A percentile compares a stretch with the other conserved stretches of the same genome.
These are phyloP conservation scores for Phialocephala sp. DNA, from an alignment of 2,329 filamentous ascomycete species.

Conservation along the genomic window DNA sequence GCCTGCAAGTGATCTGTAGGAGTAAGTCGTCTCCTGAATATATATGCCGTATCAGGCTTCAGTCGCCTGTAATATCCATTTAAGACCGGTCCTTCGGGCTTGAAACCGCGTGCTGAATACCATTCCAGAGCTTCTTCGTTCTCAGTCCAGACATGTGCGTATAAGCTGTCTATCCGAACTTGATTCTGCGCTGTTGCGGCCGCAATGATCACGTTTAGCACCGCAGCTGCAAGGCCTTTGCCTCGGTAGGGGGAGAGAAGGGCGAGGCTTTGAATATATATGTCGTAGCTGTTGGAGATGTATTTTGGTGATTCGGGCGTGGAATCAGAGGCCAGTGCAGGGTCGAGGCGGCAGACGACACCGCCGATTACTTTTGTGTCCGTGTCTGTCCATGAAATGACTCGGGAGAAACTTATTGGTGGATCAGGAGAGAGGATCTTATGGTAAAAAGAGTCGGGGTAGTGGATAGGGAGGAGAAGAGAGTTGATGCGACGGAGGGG, in stretches of 20 bases:
- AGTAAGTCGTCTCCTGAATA: constrained; percentile 54
- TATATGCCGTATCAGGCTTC: constrained; percentile 64
- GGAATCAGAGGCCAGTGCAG: constrained; percentile 40
- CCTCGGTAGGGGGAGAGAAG: constrained; percentile 67
- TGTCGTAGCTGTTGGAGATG: constrained; percentile 47
- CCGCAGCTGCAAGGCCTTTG: constrained; percentile 62
- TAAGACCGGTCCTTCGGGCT: constrained; percentile 51
- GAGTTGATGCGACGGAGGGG: constrained; percentile 68
- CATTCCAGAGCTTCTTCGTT: constrained; percentile 67
- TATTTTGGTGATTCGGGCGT: constrained; percentile 28
- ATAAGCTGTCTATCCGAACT: constrained; percentile 51
- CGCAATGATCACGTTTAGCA: constrained; percentile 50
- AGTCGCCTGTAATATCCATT: constrained; percentile 67
- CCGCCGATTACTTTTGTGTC: constrained; percentile 62
- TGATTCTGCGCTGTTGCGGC: constrained; percentile 43
- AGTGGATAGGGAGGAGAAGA: constrained; percentile 67
- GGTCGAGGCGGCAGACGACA: constrained; percentile 65
- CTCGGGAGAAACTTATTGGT: constrained; percentile 58
- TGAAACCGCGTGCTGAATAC: constrained; percentile 65
- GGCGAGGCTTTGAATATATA: constrained; percentile 70
- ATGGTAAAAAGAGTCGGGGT: constrained; percentile 68
- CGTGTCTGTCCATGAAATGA: constrained; percentile 61
- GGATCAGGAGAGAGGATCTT: constrained; percentile 55
- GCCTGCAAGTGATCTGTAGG: constrained; percentile 37
- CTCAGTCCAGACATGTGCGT: constrained; percentile 72